Conservation (phyloP, 257 asterid species). For the Nicotiana tabacum region DNA sequence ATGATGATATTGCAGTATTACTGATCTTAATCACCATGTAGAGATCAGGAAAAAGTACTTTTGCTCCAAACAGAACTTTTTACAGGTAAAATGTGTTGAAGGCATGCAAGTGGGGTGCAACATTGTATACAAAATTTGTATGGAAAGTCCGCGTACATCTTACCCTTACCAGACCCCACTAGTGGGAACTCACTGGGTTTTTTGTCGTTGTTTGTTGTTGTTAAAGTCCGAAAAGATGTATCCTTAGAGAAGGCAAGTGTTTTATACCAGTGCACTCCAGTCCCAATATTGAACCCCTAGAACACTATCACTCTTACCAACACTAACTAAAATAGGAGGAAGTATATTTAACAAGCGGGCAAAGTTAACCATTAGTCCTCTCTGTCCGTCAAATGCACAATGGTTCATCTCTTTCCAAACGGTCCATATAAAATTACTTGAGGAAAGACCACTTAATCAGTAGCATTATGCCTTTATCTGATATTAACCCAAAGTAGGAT, state of each 20-base stretch:
- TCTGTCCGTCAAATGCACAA: background rate
- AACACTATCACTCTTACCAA: background rate
- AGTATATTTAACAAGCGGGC: background rate
- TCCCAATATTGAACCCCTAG: background rate
- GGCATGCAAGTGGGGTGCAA: background rate
- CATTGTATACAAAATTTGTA: background rate
- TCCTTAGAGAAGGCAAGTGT: background rate
- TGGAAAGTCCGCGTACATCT: background rate
- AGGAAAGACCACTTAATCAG: background rate
- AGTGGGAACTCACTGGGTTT: too few species aligned
- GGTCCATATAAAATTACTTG: background rate
- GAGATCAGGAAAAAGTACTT: background rate
- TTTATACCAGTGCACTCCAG: background rate
- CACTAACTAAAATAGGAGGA: background rate
- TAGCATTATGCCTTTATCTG: background rate
- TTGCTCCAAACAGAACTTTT: background rate
- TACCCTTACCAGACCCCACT: too few species aligned
- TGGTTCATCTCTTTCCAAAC: background rate
- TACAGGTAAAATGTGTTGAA: background rate
- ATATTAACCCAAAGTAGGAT: background rate
- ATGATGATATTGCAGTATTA: background rate
- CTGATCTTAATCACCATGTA: background rate
- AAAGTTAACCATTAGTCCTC: background rate
- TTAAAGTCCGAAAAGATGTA: background rate
- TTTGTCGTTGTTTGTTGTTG: too few species aligned